These are phyloP conservation scores for Boechera divaricarpa DNA, from an alignment of 345 rosid species.

Conservation along the genomic window DNA sequence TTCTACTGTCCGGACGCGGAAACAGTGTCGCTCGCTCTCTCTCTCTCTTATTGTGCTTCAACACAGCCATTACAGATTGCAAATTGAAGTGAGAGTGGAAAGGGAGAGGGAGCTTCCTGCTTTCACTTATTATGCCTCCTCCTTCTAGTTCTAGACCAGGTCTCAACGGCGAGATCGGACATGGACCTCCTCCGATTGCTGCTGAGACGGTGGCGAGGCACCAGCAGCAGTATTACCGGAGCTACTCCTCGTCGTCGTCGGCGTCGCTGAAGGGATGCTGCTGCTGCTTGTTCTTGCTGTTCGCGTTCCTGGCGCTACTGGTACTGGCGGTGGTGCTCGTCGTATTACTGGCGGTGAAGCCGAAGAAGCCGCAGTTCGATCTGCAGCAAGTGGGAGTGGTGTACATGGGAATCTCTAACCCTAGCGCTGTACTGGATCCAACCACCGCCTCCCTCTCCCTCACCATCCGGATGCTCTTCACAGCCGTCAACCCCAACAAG, in stretches of 20 bases:
- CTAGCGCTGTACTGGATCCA: slow-evolving; percentile 50
- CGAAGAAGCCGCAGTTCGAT: slow-evolving; percentile 98
- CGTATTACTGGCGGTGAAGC: slow-evolving; percentile 87
- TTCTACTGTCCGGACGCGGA: slow-evolving; percentile 32
- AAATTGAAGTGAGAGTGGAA: slow-evolving; percentile 27
- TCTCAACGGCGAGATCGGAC: slow-evolving; percentile 22
- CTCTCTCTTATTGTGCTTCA: slow-evolving; percentile 7
- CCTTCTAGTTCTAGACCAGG: slow-evolving; percentile 22
- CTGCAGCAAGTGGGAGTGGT: slow-evolving; percentile 94
- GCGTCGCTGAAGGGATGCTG: slow-evolving; percentile 97
- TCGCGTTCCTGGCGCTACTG: slow-evolving; percentile 81
- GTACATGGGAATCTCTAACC: slow-evolving; percentile 75
- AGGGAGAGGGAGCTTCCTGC: slow-evolving; percentile 40
- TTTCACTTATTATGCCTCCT: slow-evolving; percentile 39
- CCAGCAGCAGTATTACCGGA: slow-evolving; percentile 50
- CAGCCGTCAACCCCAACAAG: slow-evolving; percentile 90
- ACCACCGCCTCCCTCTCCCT: slow-evolving; percentile 73
- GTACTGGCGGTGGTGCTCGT: slow-evolving; percentile 73
- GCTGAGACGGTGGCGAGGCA: slow-evolving; percentile 38
- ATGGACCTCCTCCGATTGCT: slow-evolving; percentile 28
- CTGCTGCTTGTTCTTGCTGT: slow-evolving; percentile 91
- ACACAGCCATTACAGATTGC: slow-evolving; percentile 31
- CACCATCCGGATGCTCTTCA: slow-evolving; percentile 77
- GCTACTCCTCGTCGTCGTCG: slow-evolving; percentile 62
- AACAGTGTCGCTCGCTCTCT: neutral